These are phyloP conservation scores for Bryum argenteum DNA, from an alignment of 225 moss, liverwort and hornwort genomes.

Conservation along the genomic window DNA sequence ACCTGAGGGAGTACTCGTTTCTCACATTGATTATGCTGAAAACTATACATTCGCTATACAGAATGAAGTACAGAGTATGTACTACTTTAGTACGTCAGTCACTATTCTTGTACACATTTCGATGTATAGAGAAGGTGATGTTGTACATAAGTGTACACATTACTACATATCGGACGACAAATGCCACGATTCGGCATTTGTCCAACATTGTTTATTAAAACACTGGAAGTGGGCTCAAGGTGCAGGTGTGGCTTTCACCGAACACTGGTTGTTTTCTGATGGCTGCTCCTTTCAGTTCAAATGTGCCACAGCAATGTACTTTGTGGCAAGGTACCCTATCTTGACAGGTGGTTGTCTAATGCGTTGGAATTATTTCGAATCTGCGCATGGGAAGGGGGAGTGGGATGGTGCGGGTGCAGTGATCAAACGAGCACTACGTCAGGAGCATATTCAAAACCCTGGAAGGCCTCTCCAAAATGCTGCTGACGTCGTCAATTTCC, in stretches of 20 bases:
- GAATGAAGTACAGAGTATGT: neutral
- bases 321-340: neutral
- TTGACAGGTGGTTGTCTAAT: neutral
- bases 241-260: neutral
- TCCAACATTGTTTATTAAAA: neutral
- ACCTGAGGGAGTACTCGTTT: neutral
- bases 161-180: too few relatives aligned
- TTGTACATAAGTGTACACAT: too few relatives aligned
- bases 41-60: neutral
- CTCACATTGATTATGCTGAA: neutral
- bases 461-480: neutral
- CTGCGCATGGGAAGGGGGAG: neutral
- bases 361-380: neutral
- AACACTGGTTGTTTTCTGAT: neutral
- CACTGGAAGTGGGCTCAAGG: neutral
- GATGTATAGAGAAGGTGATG: neutral
- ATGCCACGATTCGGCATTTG: too few relatives aligned
- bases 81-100: neutral
- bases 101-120: neutral
- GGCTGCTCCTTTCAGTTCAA: neutral
- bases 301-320: neutral
- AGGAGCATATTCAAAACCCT: neutral
- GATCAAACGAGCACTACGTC: neutral
- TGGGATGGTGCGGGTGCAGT: neutral
- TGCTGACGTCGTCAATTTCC: neutral